Base-by-base conservation (phyloP, 768 basidiomycete species). In the Agaricus subrufescens region DNA sequence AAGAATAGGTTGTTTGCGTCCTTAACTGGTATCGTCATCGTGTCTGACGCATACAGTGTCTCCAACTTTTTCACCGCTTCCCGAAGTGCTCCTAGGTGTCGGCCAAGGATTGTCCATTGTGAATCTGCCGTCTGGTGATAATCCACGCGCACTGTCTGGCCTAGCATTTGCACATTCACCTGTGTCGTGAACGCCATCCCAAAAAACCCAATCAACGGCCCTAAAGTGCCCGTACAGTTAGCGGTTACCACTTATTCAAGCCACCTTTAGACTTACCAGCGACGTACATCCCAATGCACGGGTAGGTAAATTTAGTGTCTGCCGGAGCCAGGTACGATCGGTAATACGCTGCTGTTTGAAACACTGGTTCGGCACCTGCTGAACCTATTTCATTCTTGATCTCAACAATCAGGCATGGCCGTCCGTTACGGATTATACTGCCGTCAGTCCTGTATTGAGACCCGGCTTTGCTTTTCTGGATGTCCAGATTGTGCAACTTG, bases 231-330 rank as follows among this genome's bases (percentile, higher is more conserved):
- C 14, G 23, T n/a, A 4, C 15, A 5, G 14, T 43, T 6, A 43
- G 42, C 4, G 23, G 5, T 15, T 15, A 52, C 31, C 46, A 53
- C 46, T 55, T 56, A 49, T 37, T 37, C 48, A 40, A 59, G 31
- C 19, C 58, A 54, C 10, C 40, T 51, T 48, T 60, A 56, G 37
- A 64, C 64, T 61, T 45, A 63, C 64, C 64, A 53, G 63, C 40
- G 31, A 65, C 52, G 25, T 60, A 62, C 15, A 62, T 29, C 25
- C 57, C 61, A 11, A 65, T 47, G 46, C 57, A 60, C 15, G 64
- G 63, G 6, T 37, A 45, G 39, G 50, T 53, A 52, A 8, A 61
- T 14, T 39, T 38, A 0, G 25, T 26, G n/a, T 31, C 14, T 56
- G n/a, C 38, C 19, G 23, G 46, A 45, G 38, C 30, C 25, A 52